Percentiles rank a stretch among this genome's conserved stretches.
phyloP scores from a whole-genome alignment of 495 filamentous ascomycete genomes.

The Copromyces sp. region DNA sequence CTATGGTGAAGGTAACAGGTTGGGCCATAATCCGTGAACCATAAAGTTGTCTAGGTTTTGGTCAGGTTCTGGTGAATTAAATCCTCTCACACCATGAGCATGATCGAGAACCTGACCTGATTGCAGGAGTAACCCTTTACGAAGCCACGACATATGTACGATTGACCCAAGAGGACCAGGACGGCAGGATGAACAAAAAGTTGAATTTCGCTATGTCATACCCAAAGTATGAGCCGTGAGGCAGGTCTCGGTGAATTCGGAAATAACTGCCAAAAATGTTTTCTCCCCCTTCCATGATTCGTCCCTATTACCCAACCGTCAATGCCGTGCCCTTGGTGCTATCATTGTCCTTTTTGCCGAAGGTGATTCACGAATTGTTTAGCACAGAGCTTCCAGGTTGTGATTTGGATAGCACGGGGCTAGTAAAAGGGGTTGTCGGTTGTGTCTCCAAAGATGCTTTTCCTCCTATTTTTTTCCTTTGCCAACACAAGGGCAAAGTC shows the following conservation, averaged over 20 bases:
- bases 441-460: background rate
- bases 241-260: background rate
- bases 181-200: background rate
- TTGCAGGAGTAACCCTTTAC: background rate
- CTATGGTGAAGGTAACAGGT: background rate
- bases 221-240: background rate
- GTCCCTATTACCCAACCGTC: background rate
- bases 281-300: background rate
- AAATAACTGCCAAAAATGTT: background rate
- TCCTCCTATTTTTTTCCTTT: background rate
- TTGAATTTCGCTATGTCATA: background rate
- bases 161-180: no score
- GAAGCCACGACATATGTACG: background rate
- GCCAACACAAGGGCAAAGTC: background rate
- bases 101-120: background rate
- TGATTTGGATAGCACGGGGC: background rate
- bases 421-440: background rate
- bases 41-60: background rate
- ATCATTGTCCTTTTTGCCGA: background rate
- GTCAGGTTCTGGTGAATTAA: background rate
- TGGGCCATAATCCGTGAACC: background rate
- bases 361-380: background rate
- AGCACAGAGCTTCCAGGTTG: background rate
- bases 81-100: background rate
- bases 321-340: background rate